Evolutionary conservation across 2,329 filamentous ascomycete species (phyloP).

Genomic region (Pseudocercospora fuligena): DNA sequence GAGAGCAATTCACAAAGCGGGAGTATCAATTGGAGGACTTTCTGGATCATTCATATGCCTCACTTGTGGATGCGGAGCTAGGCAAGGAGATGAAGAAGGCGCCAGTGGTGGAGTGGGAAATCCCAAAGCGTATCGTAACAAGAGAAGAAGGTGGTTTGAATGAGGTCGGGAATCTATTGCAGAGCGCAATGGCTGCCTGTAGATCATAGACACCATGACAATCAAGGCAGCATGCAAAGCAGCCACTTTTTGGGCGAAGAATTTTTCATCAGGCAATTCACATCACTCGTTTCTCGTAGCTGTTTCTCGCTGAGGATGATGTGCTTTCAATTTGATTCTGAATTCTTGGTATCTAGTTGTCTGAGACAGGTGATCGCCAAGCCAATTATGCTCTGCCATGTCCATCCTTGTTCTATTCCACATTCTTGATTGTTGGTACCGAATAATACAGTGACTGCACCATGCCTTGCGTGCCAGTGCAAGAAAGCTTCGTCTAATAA

Average conservation of each 20-base stretch:
- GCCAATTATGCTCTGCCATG: not conserved
- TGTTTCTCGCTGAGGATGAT: not conserved
- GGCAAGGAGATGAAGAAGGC: conserved; percentile 81
- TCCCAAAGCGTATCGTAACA: conserved; percentile 80
- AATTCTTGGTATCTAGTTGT: not conserved
- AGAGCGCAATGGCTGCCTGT: conserved; percentile 29
- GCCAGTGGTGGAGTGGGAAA: conserved; percentile 90
- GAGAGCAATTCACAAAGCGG: conserved; percentile 96
- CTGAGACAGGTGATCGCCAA: not conserved
- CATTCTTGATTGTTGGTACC: not conserved
- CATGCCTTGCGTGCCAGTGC: not conserved
- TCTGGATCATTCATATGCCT: conserved; percentile 89
- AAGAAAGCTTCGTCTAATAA: conserved; percentile 63
- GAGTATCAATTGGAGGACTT: conserved; percentile 97
- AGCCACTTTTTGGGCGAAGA: not conserved
- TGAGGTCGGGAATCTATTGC: conserved; percentile 33
- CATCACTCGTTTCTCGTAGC: not conserved
- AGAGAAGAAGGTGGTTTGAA: conserved; percentile 38
- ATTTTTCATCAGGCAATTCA: not conserved
- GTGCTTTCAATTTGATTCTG: not conserved
- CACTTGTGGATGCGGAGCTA: conserved; percentile 82
- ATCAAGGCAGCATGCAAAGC: not conserved
- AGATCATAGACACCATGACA: not conserved
- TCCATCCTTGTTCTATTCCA: not conserved
- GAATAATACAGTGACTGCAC: not conserved